Percentiles rank a stretch among this genome's conserved stretches.
Evolutionary conservation across 306 rosid species (phyloP).

Genomic region (Cucumis melo): DNA sequence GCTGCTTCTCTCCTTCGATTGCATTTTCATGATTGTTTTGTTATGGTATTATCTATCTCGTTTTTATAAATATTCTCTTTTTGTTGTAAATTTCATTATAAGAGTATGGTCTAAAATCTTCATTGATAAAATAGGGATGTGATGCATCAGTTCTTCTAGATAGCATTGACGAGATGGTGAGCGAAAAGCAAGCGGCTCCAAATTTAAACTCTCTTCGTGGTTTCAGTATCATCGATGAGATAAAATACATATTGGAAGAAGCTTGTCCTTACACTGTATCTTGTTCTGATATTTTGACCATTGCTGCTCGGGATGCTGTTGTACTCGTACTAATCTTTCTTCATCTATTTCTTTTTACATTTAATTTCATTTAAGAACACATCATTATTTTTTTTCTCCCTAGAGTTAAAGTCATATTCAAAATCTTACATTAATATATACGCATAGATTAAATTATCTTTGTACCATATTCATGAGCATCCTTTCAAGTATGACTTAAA

Average conservation of each 20-base stretch:
- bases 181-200: slow-evolving; percentile 76
- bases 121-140: slow-evolving; percentile 44
- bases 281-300: slow-evolving; percentile 76
- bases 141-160: slow-evolving; percentile 88
- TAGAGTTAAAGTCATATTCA: neutral
- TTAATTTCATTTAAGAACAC: neutral
- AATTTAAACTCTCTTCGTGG: slow-evolving; percentile 64
- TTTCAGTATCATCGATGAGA: slow-evolving; percentile 55
- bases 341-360: neutral
- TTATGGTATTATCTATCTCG: slow-evolving; percentile 23
- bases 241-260: slow-evolving; percentile 48
- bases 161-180: slow-evolving; percentile 35
- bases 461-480: too few relatives aligned
- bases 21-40: slow-evolving; percentile 93
- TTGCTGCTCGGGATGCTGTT: slow-evolving; percentile 83
- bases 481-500: too few relatives aligned
- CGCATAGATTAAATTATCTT: neutral
- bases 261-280: slow-evolving; percentile 71
- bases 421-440: neutral
- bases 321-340: slow-evolving; percentile 21
- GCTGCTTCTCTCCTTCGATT: slow-evolving; percentile 85
- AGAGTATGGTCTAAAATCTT: neutral
- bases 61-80: neutral
- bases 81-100: neutral
- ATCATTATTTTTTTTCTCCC: too few relatives aligned